Evolutionary conservation across 495 filamentous ascomycete species (phyloP), one percentile per base, ranked within the genome.

Genomic region (Hypoxylon rickii): DNA sequence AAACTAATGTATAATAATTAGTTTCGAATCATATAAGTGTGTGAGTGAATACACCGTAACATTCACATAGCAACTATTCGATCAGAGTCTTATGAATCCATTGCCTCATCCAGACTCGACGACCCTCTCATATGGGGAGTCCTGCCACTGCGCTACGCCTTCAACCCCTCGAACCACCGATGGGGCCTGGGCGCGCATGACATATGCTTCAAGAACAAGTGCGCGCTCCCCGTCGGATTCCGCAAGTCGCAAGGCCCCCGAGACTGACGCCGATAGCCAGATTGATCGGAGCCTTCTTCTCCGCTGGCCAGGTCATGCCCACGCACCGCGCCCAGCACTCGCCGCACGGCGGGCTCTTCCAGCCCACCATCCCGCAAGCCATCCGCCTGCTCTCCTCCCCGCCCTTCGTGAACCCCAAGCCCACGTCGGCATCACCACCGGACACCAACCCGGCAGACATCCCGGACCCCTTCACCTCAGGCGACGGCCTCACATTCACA

Each of bases 11-110:
- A 29, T 4, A 4, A 29, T 29, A 29, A 29, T 64, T 63, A 96
- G 94, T 97, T 7, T 96, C 89, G 22, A 98, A 98, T 70, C 94
- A 98, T 72, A 82, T 90, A 56, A 92, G 89, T 74, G 87, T 98
- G 94, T 97, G 89, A 75, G 90, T 94, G 8, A 22, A 47, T 16
- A 42, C 38, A 15, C 31, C 20, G 47, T 37, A 17, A 32, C 20
- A 46, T 42, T 45, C 45, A 8, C 17, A 41, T 29, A 2, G 20
- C 32, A 13, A 29, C 12, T 51, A n/a, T 13, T 7, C 22, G 22
- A 38, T 19, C 13, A n/a, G 0, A 26, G 15, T 48, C 49, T 55
- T n/a, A 64, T 41, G 36, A 48, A 43, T 50, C 21, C n/a, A 11
- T 44, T 68, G 10, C 6, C 24, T 29, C 10, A 29, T 29, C 2